phyloP scores from a whole-genome alignment of 2,329 filamentous ascomycete genomes.

The Dactylonectria macrodidyma region DNA sequence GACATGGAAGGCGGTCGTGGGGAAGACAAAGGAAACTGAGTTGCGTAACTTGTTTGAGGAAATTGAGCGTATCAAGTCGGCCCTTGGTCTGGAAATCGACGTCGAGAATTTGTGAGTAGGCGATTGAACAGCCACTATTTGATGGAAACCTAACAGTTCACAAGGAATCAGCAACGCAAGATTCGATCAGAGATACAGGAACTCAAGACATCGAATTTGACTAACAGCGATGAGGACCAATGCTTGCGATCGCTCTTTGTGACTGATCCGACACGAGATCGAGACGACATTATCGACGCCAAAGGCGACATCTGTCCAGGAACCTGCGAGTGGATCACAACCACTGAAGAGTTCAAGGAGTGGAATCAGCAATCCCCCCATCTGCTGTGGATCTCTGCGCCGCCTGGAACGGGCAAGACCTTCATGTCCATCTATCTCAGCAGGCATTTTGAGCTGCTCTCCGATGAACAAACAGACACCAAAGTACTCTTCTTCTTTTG shows the following conservation, averaged over 20 bases:
- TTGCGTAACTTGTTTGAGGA: conserved; percentile 13
- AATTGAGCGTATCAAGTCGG: conserved; percentile 19
- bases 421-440: conserved; percentile 32
- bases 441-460: conserved; percentile 6
- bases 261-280: conserved; percentile 26
- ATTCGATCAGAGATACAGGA: conserved; percentile 6
- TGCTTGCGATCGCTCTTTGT: conserved; percentile 25
- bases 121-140: not conserved
- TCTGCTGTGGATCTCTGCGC: conserved; percentile 35
- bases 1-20: conserved; percentile 30
- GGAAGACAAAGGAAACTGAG: conserved; percentile 20
- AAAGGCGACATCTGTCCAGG: conserved; percentile 27
- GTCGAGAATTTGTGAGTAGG: conserved; percentile 1
- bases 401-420: conserved; percentile 31
- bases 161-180: conserved; percentile 1
- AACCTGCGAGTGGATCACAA: conserved; percentile 35
- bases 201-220: not conserved
- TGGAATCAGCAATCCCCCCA: conserved; percentile 12
- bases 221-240: conserved; percentile 3
- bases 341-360: conserved; percentile 12
- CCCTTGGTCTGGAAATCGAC: not conserved
- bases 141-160: no score
- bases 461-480: not conserved
- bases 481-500: conserved; percentile 33
- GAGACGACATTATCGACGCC: conserved; percentile 23